Base-by-base conservation (phyloP, 352 stramenopile species). In the Pythium dissimile region DNA sequence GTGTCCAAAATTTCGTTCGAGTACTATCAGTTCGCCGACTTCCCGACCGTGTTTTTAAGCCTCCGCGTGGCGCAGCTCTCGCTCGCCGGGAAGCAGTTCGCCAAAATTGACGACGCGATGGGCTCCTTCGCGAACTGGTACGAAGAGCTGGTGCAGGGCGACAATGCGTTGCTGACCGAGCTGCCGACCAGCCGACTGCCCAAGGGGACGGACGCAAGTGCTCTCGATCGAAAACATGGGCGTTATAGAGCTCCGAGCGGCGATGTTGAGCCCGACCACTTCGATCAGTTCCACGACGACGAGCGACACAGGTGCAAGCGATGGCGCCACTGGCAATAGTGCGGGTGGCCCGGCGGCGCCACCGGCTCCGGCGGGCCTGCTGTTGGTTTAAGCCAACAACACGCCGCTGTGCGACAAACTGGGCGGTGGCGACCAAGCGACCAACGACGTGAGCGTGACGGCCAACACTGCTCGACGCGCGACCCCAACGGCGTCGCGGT, bases 191-290 rank as follows among this genome's bases (percentile, higher is more conserved):
- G 2, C 7, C 63, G 54, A 5, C 34, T 72, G 30, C 46, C 45
- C 0, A 39, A n/a, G 5, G 41, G 47, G 6, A 20, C 54, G 5
- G 39, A n/a, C n/a, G n/a, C n/a, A 41, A 5, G 16, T 63, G 16
- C 37, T 63, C 11, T 77, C 69, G 16, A 62, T 77, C 38, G 69
- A 77, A 35, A 62, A 73, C 42, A 72, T 66, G 5, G 45, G 11
- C 30, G 18, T 77, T 16, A 34, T 45, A 12, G 42, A 47, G 20
- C 34, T 41, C 5, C 34, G 12, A 16, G 7, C 34, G 34, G 34
- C 34, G 12, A 41, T 41, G 34, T 26, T 18, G 10, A 47, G 13
- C 13, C 5, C 41, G 24, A 47, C 5, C 41, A 47, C 31, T 0
- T 42, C 46, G 8, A 23, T 10, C 11, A 15, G 26, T 26, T n/a